Percentiles rank a stretch among this genome's conserved stretches.
Conservation (phyloP, 2,329 filamentous ascomycete genomes). For the Hypoxylon rubiginosum region DNA sequence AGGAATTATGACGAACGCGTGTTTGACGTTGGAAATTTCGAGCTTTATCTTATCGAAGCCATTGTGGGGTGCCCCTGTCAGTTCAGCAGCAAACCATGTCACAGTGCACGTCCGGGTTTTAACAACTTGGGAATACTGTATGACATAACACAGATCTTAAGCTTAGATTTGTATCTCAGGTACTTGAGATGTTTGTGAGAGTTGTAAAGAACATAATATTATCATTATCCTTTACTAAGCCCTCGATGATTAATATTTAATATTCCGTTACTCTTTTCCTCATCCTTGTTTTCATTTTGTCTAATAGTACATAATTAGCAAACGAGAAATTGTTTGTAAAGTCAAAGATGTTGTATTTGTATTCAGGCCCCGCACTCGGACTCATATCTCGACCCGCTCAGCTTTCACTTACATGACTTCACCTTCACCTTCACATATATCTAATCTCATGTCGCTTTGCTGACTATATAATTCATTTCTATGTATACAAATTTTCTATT, state of each 20-base stretch:
- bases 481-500: background rate
- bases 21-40: slow-evolving; percentile 25
- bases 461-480: slow-evolving; percentile 5
- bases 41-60: slow-evolving; percentile 47
- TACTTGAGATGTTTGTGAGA: background rate
- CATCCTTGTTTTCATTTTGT: no score
- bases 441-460: background rate
- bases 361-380: slow-evolving; percentile 32
- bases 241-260: no score
- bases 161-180: background rate
- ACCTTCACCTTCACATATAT: background rate
- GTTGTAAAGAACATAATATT: background rate
- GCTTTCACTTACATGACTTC: slow-evolving; percentile 13
- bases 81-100: background rate
- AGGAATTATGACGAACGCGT: background rate
- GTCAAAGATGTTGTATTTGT: slow-evolving; percentile 11
- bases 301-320: background rate
- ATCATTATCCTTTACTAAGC: no score
- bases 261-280: no score
- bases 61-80: slow-evolving; percentile 1
- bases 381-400: slow-evolving; percentile 10
- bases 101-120: background rate
- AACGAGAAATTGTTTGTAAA: slow-evolving; percentile 1
- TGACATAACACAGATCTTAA: background rate
- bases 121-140: background rate